These are phyloP conservation scores for Vigna trinervia DNA, from an alignment of 306 rosid species.

Conservation along the genomic window DNA sequence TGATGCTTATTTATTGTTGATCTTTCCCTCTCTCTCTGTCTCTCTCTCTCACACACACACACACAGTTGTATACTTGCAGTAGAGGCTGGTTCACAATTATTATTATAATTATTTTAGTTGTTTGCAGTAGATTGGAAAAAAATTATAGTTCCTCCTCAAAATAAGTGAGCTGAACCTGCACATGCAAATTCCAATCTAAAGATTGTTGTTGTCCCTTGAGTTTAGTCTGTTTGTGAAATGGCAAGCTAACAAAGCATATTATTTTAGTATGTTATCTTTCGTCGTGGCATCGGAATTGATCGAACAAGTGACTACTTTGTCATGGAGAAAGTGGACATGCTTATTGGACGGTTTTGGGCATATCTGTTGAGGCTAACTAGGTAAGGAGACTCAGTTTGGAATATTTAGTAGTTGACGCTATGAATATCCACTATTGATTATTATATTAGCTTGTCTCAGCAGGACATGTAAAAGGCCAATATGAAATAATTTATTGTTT, in stretches of 20 bases:
- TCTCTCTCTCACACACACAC: no score
- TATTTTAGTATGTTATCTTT: conserved; percentile 82
- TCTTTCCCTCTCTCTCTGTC: conserved; percentile 14
- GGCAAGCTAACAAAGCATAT: conserved; percentile 48
- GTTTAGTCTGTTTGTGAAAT: conserved; percentile 40
- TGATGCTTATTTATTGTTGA: conserved; percentile 10
- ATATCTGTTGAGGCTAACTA: conserved; percentile 64
- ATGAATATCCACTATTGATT: conserved; percentile 26
- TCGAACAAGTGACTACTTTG: conserved; percentile 77
- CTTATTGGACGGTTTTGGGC: conserved; percentile 82
- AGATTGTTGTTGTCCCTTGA: conserved; percentile 12
- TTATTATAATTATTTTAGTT: conserved; percentile 12
- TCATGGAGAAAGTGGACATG: conserved; percentile 95
- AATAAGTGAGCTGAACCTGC: conserved; percentile 9
- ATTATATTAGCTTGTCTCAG: conserved; percentile 29
- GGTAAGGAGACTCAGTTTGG: conserved; percentile 53
- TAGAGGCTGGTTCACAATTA: conserved; percentile 14
- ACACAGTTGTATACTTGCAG: not conserved
- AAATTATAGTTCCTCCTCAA: not conserved
- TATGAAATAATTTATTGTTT: conserved; percentile 36
- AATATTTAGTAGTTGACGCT: conserved; percentile 22
- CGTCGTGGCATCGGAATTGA: conserved; percentile 93
- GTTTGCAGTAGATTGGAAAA: not conserved
- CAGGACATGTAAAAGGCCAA: conserved; percentile 28
- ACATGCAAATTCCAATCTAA: not conserved